phyloP scores from a whole-genome alignment of 2,329 filamentous ascomycete genomes.

The Graphilbum sp. region DNA sequence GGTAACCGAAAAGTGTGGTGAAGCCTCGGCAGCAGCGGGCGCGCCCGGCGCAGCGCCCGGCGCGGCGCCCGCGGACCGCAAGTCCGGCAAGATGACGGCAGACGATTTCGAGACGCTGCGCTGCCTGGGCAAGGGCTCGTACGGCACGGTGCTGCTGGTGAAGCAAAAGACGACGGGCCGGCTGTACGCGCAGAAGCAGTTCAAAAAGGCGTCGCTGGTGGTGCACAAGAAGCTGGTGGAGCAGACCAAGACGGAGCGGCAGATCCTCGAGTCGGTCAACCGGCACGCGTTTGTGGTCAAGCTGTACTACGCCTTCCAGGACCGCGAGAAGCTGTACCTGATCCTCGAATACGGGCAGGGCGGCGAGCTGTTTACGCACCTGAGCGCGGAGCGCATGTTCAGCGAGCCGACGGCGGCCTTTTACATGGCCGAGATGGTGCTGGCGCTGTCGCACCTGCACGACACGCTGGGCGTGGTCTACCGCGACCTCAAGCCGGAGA shows the following conservation, averaged over 20 bases:
- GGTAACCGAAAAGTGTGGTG: too few relatives aligned
- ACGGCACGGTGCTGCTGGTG: constrained; percentile 85
- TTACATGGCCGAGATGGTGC: constrained; percentile 96
- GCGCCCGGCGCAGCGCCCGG: background rate
- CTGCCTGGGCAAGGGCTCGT: constrained; percentile 91
- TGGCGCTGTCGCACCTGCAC: constrained; percentile 87
- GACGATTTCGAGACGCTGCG: constrained; percentile 81
- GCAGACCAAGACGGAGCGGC: constrained; percentile 92
- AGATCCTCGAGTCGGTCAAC: constrained; percentile 89
- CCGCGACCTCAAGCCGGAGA: constrained; percentile 93
- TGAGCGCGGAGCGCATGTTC: constrained; percentile 91
- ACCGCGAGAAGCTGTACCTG: constrained; percentile 91
- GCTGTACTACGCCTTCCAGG: constrained; percentile 95
- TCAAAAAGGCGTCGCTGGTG: constrained; percentile 89
- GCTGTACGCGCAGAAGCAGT: constrained; percentile 94
- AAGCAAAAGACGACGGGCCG: constrained; percentile 77
- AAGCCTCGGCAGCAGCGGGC: background rate
- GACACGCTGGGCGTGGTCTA: constrained; percentile 87
- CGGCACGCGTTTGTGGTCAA: constrained; percentile 96
- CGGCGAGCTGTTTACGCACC: constrained; percentile 90
- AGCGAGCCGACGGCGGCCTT: constrained; percentile 77
- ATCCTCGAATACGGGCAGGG: constrained; percentile 97
- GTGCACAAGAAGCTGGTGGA: constrained; percentile 93
- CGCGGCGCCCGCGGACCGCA: constrained; percentile 19
- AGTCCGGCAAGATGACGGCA: constrained; percentile 82